Evolutionary conservation across 495 filamentous ascomycete genomes (phyloP), one percentile per base, ranked within the genome.

Genomic region (Cairneyella variabilis): DNA sequence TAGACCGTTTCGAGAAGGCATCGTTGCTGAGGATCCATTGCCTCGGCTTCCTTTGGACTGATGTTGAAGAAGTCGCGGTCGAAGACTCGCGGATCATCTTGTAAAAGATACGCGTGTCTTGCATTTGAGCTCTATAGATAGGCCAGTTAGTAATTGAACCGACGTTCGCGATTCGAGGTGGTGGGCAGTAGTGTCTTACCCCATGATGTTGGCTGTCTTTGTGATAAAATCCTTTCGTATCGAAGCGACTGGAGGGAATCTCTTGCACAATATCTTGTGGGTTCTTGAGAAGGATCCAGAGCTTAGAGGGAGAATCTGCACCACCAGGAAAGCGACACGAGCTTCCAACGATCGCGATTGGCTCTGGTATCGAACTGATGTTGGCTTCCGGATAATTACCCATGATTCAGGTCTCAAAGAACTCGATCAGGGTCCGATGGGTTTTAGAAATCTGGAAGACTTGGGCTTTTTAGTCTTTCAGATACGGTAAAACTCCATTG

Each of bases 271-370:
- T 16, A 48, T 63, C 56, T 3, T 45, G 18, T 17, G 56, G 56
- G 0, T 47, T 37, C 3, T n/a, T 26, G 21, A 82, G 58, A 55
- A 86, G 71, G 26, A 83, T 62, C 82, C 83, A 87, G 43, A 86
- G 71, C 39, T 68, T 73, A 21, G 72, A 69, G 11, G 77, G 74
- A 53, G 60, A 73, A 36, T 67, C 71, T 28, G 76, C 73, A 46
- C 74, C 72, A 8, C 75, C 82, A 10, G 83, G 80, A 54, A 87
- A 82, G 23, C 80, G 75, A 49, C 78, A 84, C 22, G 71, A 74
- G 64, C 83, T 75, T 28, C 82, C 80, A 48, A 85, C 66, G 32
- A 85, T 71, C n/a, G 81, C 82, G 46, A 84, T 83, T 3, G 83
- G 83, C 30, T 62, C 57, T 6, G 28, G 28, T 32, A 32, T 34